Evolutionary conservation across 2,329 filamentous ascomycete genomes (phyloP).

Genomic region (Leptosphaerulina australis): DNA sequence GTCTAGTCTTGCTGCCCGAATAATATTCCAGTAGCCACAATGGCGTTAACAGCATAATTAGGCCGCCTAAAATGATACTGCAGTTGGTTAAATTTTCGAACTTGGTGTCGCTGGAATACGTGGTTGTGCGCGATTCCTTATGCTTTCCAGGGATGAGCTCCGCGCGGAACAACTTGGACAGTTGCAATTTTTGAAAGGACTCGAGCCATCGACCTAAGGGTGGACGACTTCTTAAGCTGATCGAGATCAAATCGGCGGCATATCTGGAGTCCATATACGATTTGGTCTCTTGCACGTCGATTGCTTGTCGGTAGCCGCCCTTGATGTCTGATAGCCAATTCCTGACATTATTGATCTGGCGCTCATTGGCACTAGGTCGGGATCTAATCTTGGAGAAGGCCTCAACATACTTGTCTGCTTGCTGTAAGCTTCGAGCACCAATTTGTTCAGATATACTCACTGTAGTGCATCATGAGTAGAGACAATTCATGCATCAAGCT

Average conservation of each 20-base stretch:
- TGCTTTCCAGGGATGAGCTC: conserved; percentile 10
- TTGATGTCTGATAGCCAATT: conserved; percentile 14
- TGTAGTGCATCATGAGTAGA: conserved; percentile 23
- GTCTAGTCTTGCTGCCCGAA: background rate
- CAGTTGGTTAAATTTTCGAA: conserved; percentile 24
- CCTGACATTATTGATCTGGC: conserved; percentile 20
- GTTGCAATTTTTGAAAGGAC: conserved; percentile 8
- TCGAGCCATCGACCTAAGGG: conserved; percentile 23
- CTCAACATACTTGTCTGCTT: conserved; percentile 26
- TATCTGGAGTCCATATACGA: conserved; percentile 17
- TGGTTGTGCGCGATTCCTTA: conserved; percentile 3
- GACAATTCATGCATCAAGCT: conserved; percentile 25
- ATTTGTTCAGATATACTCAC: conserved; percentile 5
- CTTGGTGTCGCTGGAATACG: conserved; percentile 20
- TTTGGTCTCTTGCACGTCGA: conserved; percentile 12
- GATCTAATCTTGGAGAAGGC: conserved; percentile 26
- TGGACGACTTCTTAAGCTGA: conserved; percentile 17
- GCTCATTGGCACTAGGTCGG: conserved; percentile 18
- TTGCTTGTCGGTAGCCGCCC: conserved; percentile 9
- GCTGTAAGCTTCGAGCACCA: background rate
- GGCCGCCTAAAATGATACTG: conserved; percentile 20
- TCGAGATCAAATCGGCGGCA: conserved; percentile 27
- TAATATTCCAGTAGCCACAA: conserved; percentile 32
- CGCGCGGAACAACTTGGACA: conserved; percentile 15
- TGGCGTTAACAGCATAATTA: conserved; percentile 31